Conservation (phyloP, 1,139 yeast species). For the Pichia sp. region DNA sequence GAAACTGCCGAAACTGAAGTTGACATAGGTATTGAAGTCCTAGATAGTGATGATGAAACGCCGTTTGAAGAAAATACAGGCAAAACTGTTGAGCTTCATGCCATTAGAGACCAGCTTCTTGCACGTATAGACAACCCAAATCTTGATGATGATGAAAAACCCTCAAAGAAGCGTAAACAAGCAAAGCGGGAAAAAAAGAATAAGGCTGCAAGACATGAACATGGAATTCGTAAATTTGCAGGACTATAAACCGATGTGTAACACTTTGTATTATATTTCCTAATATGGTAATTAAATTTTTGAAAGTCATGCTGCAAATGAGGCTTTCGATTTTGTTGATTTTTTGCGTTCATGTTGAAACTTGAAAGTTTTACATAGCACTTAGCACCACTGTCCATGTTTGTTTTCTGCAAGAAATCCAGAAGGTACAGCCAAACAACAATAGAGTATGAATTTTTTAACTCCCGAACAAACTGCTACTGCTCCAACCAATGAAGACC, state of each 20-base stretch:
- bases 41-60: constrained; percentile 14
- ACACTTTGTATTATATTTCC: background rate
- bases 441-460: background rate
- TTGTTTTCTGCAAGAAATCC: background rate
- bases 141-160: constrained; percentile 16
- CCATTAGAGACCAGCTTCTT: constrained; percentile 22
- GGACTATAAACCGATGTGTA: constrained; percentile 36
- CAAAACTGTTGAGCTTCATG: constrained; percentile 15
- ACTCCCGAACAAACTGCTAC: background rate
- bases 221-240: constrained; percentile 65
- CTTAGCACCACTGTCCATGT: background rate
- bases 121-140: constrained; percentile 22
- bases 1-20: constrained; percentile 10
- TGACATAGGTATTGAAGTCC: constrained; percentile 13
- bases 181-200: constrained; percentile 34
- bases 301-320: background rate
- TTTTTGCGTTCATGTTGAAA: background rate
- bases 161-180: constrained; percentile 27
- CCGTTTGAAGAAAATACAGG: background rate
- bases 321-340: background rate
- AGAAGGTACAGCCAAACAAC: background rate
- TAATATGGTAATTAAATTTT: background rate
- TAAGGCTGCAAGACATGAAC: constrained; percentile 49
- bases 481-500: background rate
- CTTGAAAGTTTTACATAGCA: background rate